Conservation (phyloP, 805 yeast genomes). For the Saccharomyces paradoxus region DNA sequence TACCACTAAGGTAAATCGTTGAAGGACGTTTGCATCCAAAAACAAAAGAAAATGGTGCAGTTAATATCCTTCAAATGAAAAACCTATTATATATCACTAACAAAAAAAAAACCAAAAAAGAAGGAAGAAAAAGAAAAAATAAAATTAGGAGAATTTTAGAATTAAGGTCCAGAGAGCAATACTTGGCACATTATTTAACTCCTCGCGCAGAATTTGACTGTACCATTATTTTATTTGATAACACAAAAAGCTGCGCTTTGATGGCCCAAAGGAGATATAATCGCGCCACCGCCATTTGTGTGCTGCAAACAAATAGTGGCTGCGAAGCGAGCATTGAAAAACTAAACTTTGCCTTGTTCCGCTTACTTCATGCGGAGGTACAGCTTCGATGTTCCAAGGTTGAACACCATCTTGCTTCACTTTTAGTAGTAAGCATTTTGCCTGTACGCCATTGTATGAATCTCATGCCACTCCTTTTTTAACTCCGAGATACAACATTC, state of each 20-base stretch:
- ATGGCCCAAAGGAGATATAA: background rate
- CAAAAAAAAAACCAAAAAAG: background rate
- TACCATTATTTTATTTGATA: background rate
- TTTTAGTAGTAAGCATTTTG: background rate
- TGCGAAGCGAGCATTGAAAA: background rate
- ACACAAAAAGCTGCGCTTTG: background rate
- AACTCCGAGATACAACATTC: background rate
- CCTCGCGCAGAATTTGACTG: background rate
- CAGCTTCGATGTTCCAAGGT: background rate
- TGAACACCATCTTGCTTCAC: background rate
- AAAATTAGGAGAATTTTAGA: background rate
- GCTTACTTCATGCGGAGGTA: background rate
- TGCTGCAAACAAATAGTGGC: background rate
- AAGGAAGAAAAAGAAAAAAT: background rate
- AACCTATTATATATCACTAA: background rate
- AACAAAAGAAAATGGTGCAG: background rate
- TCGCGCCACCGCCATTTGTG: background rate
- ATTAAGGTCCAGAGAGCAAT: background rate
- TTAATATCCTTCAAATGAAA: background rate
- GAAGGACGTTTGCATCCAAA: background rate
- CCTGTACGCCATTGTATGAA: background rate
- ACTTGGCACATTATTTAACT: background rate
- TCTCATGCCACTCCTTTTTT: background rate
- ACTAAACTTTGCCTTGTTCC: background rate
- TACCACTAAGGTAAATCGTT: background rate